Conservation (phyloP, 2,329 filamentous ascomycete genomes). For the Colletotrichum cuscutae region DNA sequence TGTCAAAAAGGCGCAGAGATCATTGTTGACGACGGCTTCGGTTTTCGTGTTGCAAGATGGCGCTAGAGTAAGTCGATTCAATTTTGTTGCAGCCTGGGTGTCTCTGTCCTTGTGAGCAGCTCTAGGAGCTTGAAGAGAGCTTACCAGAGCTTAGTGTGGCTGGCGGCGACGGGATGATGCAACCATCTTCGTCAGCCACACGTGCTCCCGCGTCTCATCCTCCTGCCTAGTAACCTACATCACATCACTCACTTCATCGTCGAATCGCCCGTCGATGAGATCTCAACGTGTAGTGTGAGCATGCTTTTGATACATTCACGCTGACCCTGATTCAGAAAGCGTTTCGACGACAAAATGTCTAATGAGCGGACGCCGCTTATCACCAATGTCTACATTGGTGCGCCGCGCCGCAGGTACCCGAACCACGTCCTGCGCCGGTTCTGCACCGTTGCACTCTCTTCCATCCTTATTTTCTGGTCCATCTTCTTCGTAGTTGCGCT, state of each 20-base stretch:
- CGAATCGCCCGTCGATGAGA: background rate
- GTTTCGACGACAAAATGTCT: constrained; percentile 47
- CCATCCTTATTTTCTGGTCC: constrained; percentile 62
- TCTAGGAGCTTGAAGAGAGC: background rate
- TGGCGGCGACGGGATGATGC: constrained; percentile 31
- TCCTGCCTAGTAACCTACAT: background rate
- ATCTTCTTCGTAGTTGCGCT: constrained; percentile 60
- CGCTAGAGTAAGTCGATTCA: constrained; percentile 24
- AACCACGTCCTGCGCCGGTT: constrained; percentile 72
- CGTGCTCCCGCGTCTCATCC: constrained; percentile 22
- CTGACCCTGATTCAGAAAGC: constrained; percentile 24
- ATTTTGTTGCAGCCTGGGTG: background rate
- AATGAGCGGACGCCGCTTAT: constrained; percentile 75
- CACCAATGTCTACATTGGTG: constrained; percentile 67
- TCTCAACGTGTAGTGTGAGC: background rate
- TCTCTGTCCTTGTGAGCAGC: background rate
- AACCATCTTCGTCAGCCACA: constrained; percentile 29
- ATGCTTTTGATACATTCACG: background rate
- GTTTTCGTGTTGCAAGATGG: constrained; percentile 16
- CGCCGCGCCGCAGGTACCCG: constrained; percentile 64
- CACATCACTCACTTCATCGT: background rate
- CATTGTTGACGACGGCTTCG: background rate
- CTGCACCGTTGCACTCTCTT: constrained; percentile 70
- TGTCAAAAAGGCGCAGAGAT: constrained; percentile 15
- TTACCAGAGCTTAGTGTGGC: constrained; percentile 25